Evolutionary conservation across 2,329 filamentous ascomycete genomes (phyloP).

Genomic region (Lachnum nothofagi): DNA sequence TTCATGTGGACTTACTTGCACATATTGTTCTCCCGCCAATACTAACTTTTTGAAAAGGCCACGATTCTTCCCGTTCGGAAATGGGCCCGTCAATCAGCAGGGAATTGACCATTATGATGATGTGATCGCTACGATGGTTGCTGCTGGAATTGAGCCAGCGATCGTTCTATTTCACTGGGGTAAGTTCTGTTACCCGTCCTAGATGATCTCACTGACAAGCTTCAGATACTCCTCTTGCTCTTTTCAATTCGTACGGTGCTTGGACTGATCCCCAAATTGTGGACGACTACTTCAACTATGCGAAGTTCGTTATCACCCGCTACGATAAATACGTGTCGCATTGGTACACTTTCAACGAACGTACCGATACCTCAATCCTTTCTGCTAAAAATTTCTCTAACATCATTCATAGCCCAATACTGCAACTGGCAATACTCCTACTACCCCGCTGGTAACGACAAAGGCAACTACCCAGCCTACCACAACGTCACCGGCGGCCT

Average conservation of each 20-base stretch:
- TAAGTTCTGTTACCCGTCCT: background rate
- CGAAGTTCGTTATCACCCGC: constrained; percentile 46
- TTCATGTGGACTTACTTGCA: constrained; percentile 32
- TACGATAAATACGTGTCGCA: constrained; percentile 47
- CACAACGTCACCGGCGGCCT: constrained; percentile 38
- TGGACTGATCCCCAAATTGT: constrained; percentile 45
- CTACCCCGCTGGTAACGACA: constrained; percentile 38
- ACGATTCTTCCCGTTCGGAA: constrained; percentile 47
- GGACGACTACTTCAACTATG: constrained; percentile 50
- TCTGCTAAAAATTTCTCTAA: constrained; percentile 10
- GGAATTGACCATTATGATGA: constrained; percentile 51
- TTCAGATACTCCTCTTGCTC: constrained; percentile 26
- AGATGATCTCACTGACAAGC: background rate
- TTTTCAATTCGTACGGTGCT: constrained; percentile 40
- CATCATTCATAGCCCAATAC: constrained; percentile 33
- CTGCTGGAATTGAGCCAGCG: constrained; percentile 45
- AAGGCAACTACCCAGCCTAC: constrained; percentile 41
- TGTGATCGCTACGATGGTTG: constrained; percentile 45
- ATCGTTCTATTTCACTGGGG: constrained; percentile 44
- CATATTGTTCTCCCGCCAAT: constrained; percentile 26
- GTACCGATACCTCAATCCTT: constrained; percentile 29
- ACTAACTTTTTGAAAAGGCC: constrained; percentile 43
- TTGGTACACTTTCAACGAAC: constrained; percentile 54
- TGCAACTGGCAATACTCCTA: constrained; percentile 44
- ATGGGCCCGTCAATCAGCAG: constrained; percentile 47